Percentiles rank a stretch among this genome's conserved stretches.
Conservation (phyloP, 768 basidiomycete genomes). For the Cytidiella melzeri region DNA sequence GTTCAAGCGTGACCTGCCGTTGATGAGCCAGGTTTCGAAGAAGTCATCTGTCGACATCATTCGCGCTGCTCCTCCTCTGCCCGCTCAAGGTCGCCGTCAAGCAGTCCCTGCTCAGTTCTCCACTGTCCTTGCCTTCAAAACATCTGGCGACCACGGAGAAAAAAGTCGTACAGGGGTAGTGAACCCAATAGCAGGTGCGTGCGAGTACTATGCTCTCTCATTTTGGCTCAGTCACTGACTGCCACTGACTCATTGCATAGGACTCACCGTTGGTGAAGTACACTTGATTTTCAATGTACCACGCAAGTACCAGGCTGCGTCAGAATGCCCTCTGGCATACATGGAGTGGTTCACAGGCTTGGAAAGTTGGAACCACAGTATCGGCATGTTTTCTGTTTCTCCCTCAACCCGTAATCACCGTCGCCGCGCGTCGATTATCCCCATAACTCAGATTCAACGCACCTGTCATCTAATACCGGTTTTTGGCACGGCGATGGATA, state of each 20-base stretch:
- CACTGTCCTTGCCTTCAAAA: neutral
- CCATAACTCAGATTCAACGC: neutral
- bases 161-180: neutral
- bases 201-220: neutral
- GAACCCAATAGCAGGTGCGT: neutral
- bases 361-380: slow-evolving; percentile 7
- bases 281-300: neutral
- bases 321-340: slow-evolving; percentile 13
- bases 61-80: neutral
- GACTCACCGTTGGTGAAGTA: neutral
- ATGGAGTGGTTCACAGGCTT: slow-evolving; percentile 26
- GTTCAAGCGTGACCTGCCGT: neutral
- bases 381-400: slow-evolving; percentile 18
- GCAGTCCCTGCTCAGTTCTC: neutral
- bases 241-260: too few species aligned
- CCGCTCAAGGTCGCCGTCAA: neutral
- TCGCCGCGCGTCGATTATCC: neutral
- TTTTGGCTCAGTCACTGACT: neutral
- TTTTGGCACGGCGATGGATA: neutral
- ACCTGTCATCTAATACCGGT: neutral
- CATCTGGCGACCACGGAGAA: neutral
- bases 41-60: neutral
- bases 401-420: neutral
- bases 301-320: neutral
- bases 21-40: neutral